Conservation (phyloP, 352 stramenopile genomes). For the Pythium rhizo-oryzae region DNA sequence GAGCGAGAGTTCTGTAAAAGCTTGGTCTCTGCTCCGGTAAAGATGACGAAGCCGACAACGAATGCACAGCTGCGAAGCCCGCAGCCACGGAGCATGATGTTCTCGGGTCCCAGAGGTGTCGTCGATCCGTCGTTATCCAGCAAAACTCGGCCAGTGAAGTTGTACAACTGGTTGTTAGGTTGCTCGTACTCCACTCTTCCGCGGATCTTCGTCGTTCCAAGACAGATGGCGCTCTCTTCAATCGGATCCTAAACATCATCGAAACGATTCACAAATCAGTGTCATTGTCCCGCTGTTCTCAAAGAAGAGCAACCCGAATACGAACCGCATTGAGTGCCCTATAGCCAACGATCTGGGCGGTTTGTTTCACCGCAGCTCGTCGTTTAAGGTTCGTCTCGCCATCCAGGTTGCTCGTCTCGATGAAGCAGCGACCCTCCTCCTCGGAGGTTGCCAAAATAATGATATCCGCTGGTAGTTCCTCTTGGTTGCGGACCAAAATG, state of each 20-base stretch:
- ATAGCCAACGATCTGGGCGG: slow-evolving; percentile 38
- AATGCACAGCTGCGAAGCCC: slow-evolving; percentile 95
- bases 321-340: slow-evolving; percentile 22
- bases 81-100: slow-evolving; percentile 93
- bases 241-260: slow-evolving; percentile 22
- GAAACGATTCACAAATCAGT: neutral
- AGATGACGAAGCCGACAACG: slow-evolving; percentile 93
- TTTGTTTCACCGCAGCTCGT: slow-evolving; percentile 50
- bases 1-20: slow-evolving; percentile 76
- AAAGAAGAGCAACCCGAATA: neutral
- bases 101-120: slow-evolving; percentile 58
- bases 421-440: slow-evolving; percentile 75
- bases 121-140: slow-evolving; percentile 35
- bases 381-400: slow-evolving; percentile 91
- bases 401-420: slow-evolving; percentile 88
- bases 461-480: slow-evolving; percentile 90
- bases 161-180: slow-evolving; percentile 80
- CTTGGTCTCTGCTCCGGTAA: slow-evolving; percentile 91
- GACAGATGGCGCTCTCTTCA: slow-evolving; percentile 38
- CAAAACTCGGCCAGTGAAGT: slow-evolving; percentile 64
- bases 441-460: slow-evolving; percentile 80
- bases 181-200: slow-evolving; percentile 73
- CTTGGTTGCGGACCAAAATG: slow-evolving; percentile 75
- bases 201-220: slow-evolving; percentile 33
- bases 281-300: no score